Evolutionary conservation across 148 eudicot species (phyloP).

Genomic region (Polygonum aviculare): DNA sequence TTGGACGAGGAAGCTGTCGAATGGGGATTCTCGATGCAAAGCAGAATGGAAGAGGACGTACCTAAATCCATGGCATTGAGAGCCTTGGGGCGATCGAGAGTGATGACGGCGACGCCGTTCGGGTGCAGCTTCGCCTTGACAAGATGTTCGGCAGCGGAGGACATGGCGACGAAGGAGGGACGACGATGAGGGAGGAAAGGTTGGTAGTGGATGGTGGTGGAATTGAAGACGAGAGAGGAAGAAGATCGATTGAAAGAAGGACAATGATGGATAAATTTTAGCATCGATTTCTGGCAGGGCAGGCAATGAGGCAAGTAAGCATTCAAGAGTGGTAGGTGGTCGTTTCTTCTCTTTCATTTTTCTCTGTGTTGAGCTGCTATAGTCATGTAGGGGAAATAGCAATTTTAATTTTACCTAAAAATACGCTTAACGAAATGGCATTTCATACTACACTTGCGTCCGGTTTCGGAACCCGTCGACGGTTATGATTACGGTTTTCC

Average conservation of each 20-base stretch:
- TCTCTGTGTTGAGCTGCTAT: background rate
- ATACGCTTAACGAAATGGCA: too few species aligned
- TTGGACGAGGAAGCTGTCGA: background rate
- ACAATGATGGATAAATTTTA: slow-evolving; percentile 19
- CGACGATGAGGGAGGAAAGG: slow-evolving; percentile 22
- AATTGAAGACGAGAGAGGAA: slow-evolving; percentile 9
- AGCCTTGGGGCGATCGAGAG: slow-evolving; percentile 94
- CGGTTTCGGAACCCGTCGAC: too few species aligned
- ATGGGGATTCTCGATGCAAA: background rate
- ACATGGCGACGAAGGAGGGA: slow-evolving; percentile 42
- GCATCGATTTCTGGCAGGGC: slow-evolving; percentile 8
- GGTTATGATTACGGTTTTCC: too few species aligned
- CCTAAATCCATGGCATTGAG: slow-evolving; percentile 98
- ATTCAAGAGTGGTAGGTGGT: background rate
- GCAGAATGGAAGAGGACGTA: slow-evolving; percentile 3
- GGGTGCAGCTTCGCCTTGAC: slow-evolving; percentile 68
- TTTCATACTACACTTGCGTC: too few species aligned
- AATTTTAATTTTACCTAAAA: too few species aligned
- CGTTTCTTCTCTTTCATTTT: background rate
- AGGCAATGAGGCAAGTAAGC: background rate
- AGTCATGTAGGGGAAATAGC: too few species aligned
- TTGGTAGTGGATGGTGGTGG: background rate
- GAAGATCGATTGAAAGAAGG: slow-evolving; percentile 31
- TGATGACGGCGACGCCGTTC: slow-evolving; percentile 86
- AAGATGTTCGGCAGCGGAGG: slow-evolving; percentile 41